Percentiles rank a stretch among this genome's conserved stretches.
These are phyloP conservation scores for Umbelopsis vinacea DNA, from an alignment of 192 early-diverging fungal genomes.

Conservation along the genomic window DNA sequence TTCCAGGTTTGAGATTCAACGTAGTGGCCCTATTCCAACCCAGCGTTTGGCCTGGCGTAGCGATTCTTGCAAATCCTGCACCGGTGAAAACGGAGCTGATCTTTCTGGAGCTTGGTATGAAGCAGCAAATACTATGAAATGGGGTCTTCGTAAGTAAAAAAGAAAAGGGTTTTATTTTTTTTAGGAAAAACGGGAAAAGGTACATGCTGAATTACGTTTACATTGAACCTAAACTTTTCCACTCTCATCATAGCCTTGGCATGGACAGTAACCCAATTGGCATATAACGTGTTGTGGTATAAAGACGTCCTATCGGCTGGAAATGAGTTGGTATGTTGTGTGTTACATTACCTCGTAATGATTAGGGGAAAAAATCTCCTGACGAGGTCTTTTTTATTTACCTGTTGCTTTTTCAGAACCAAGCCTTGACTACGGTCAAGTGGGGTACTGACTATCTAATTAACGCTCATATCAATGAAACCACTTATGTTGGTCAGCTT, in stretches of 20 bases:
- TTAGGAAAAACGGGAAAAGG: constrained; percentile 31
- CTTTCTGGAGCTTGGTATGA: constrained; percentile 60
- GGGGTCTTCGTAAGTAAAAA: constrained; percentile 39
- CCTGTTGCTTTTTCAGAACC: not conserved
- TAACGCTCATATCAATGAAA: constrained; percentile 58
- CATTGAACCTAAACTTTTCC: not conserved
- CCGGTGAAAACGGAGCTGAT: constrained; percentile 56
- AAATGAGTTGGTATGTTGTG: constrained; percentile 31
- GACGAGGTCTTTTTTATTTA: constrained; percentile 14
- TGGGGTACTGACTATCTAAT: constrained; percentile 58
- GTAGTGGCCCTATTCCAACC: constrained; percentile 50
- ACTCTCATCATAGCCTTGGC: constrained; percentile 44
- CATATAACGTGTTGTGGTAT: constrained; percentile 55
- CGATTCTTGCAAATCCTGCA: constrained; percentile 54
- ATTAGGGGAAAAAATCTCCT: not conserved
- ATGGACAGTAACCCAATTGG: constrained; percentile 51
- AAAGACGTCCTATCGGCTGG: constrained; percentile 38
- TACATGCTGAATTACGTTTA: constrained; percentile 27
- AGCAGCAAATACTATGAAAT: constrained; percentile 65
- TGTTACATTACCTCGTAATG: constrained; percentile 34
- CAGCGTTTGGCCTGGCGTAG: constrained; percentile 58
- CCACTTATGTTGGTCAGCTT: constrained; percentile 51
- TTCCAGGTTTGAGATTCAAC: constrained; percentile 32
- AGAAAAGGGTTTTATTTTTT: too few relatives aligned
- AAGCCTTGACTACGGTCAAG: constrained; percentile 22